Evolutionary conservation across 495 filamentous ascomycete species (phyloP), one percentile per base, ranked within the genome.

Genomic region (Penicillium cosmopolitanum): DNA sequence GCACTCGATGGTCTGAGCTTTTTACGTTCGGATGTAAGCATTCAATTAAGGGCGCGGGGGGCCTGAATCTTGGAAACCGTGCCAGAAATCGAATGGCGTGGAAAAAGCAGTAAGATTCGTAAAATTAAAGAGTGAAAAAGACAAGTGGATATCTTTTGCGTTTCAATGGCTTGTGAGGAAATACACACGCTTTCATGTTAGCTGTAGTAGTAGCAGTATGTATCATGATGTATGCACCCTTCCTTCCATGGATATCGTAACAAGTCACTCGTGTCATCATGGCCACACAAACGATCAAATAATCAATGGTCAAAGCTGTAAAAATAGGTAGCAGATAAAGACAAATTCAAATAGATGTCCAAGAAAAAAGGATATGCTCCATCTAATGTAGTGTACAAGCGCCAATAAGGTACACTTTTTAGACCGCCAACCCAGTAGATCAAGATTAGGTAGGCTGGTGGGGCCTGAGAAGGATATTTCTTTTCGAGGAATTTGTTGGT

Each of bases 361-460:
- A 31, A n/a, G 46, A 28, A 48, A 28, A 12, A 48, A 23, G 28
- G n/a, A 15, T 4, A 16, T 18, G 42, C 15, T 21, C 46, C 46
- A n/a, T 48, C 46, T 48, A 48, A 25, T 13, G 21, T 48, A 48
- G 46, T 48, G 46, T 48, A 48, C 46, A 48, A 23, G 46, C 46
- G 11, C 21, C 46, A 28, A 10, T 13, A 13, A 25, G 15, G 46
- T 48, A 48, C 46, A 48, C 46, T 48, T 48, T 28, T 48, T 48
- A 48, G 19, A 28, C 23, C 2, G 21, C 46, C 46, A 48, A 13
- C 46, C 19, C 46, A 48, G 43, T 28, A n/a, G 18, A 48, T 48
- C 18, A 48, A 48, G 46, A 28, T 48, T 3, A 23, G 46, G 21
- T 48, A 28, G 19, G 46, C 21, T 7, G 23, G 21, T n/a, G 46